Evolutionary conservation across 768 basidiomycete species (phyloP).

Genomic region (Pulveroboletus sp.): DNA sequence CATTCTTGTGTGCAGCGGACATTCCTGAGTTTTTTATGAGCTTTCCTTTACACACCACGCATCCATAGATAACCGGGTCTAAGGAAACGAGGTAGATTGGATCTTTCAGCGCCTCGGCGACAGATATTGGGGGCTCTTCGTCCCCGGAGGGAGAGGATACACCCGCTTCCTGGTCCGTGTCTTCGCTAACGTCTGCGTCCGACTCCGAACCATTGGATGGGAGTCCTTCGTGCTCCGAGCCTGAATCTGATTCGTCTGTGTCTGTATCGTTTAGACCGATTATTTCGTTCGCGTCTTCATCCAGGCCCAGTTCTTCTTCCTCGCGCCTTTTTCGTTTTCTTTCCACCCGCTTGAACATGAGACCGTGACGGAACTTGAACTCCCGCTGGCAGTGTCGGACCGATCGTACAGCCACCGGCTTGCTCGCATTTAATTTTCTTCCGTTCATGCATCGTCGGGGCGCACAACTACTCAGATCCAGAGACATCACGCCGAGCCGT

Average conservation of each 20-base stretch:
- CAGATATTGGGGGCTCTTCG: slow-evolving; percentile 45
- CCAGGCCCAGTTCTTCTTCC: slow-evolving; percentile 59
- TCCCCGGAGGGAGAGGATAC: slow-evolving; percentile 24
- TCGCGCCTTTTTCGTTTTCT: slow-evolving; percentile 58
- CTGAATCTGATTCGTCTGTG: slow-evolving; percentile 62
- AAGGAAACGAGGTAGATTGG: slow-evolving; percentile 59
- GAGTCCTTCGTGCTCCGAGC: slow-evolving; percentile 35
- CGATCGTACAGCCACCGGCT: slow-evolving; percentile 24
- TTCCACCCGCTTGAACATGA: slow-evolving; percentile 78
- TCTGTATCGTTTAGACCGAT: slow-evolving; percentile 72
- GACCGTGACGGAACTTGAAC: not conserved
- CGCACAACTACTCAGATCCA: slow-evolving; percentile 14
- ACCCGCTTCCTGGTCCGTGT: slow-evolving; percentile 25
- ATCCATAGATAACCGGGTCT: slow-evolving; percentile 53
- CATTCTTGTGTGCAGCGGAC: slow-evolving; percentile 53
- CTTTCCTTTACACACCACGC: slow-evolving; percentile 71
- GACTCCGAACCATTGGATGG: slow-evolving; percentile 29
- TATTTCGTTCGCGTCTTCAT: slow-evolving; percentile 59
- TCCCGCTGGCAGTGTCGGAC: not conserved
- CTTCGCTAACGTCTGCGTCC: slow-evolving; percentile 20
- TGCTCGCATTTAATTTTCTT: slow-evolving; percentile 16
- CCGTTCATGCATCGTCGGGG: slow-evolving; percentile 30
- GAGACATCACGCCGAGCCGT: slow-evolving; percentile 15
- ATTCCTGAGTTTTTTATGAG: slow-evolving; percentile 57
- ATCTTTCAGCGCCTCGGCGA: slow-evolving; percentile 57